Base-by-base conservation (phyloP, 1,284 basidiomycete species). In the Anthracocystis setariae region DNA sequence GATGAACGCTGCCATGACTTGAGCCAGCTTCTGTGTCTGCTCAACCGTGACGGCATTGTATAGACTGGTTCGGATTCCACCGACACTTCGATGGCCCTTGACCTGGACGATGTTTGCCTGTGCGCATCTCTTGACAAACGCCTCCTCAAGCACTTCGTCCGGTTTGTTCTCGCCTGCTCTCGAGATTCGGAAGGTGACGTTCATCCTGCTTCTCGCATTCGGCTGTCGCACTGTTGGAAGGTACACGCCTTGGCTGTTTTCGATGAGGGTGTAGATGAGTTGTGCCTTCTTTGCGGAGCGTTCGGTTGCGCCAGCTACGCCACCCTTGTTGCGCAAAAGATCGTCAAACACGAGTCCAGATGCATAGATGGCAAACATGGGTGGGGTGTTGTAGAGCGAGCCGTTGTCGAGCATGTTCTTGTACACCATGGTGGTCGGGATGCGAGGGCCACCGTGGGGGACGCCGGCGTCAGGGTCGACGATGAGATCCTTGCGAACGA, bases 31-130 rank as follows among this genome's bases (percentile, higher is more conserved):
- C 62, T 85, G 66, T 3, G 87, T 86, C 68, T 93, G 88, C 61
- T 92, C 89, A 70, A 94, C 89, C 1, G 91, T 91, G 65, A 98
- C 87, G 9, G 95, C 94, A 72, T 99, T 99, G 86, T 99, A 99
- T 7, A 98, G 85, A 18, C 93, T 96, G 4, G 91, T 89, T 17
- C 96, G 90, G 57, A 96, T 90, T 15, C 94, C 81, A 66, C 70
- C 79, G 39, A 83, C 69, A 18, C 67, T 73, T 46, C 70, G 48
- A 77, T 78, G 69, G 13, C 80, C 77, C 46, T 75, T 65, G 43
- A 81, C 76, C 65, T 81, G 76, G 7, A 64, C 59, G 39, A 82
- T 80, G 44, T 64, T 66, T 35, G 68, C 47, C 32, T 76, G 60
- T 5, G 47, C 54, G 44, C 78, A 82, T 4, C 52, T 45, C 60